phyloP scores from a whole-genome alignment of 2,329 filamentous ascomycete species.

The Xylariales sp. region DNA sequence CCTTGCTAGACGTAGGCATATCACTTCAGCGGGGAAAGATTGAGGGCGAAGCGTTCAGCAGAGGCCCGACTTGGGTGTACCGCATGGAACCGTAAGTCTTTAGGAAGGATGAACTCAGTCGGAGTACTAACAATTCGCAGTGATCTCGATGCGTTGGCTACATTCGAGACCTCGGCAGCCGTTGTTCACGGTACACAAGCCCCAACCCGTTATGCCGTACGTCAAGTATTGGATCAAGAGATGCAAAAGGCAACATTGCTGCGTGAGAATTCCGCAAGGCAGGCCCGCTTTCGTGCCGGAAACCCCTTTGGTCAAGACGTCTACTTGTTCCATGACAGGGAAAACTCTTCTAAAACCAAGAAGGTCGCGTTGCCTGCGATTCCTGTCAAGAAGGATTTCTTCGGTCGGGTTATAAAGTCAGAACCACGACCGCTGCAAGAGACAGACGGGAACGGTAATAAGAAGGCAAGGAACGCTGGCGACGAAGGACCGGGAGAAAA shows the following conservation, averaged over 20 bases:
- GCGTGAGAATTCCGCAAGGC: conserved; percentile 61
- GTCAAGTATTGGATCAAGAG: conserved; percentile 90
- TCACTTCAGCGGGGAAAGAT: conserved; percentile 76
- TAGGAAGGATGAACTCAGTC: no score
- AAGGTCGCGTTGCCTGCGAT: conserved; percentile 27
- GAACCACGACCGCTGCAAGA: conserved; percentile 28
- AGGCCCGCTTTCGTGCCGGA: conserved; percentile 59
- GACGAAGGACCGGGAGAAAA: conserved; percentile 24
- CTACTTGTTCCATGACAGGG: conserved; percentile 32
- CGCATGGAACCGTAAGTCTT: conserved; percentile 86
- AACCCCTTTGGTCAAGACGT: conserved; percentile 23
- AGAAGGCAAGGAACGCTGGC: conserved; percentile 19
- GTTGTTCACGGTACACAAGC: conserved; percentile 52
- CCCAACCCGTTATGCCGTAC: conserved; percentile 84
- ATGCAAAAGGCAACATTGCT: conserved; percentile 67
- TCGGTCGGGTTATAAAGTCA: conserved; percentile 31
- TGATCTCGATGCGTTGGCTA: conserved; percentile 70
- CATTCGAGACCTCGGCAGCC: conserved; percentile 64
- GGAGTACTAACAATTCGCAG: no score
- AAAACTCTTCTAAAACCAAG: conserved; percentile 31
- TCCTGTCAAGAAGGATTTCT: conserved; percentile 35
- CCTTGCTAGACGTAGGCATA: conserved; percentile 79
- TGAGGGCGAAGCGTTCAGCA: conserved; percentile 58
- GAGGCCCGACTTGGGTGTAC: conserved; percentile 74
- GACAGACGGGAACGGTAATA: conserved; percentile 31